Conservation (phyloP, 345 rosid species). For the Trapa bicornis region DNA sequence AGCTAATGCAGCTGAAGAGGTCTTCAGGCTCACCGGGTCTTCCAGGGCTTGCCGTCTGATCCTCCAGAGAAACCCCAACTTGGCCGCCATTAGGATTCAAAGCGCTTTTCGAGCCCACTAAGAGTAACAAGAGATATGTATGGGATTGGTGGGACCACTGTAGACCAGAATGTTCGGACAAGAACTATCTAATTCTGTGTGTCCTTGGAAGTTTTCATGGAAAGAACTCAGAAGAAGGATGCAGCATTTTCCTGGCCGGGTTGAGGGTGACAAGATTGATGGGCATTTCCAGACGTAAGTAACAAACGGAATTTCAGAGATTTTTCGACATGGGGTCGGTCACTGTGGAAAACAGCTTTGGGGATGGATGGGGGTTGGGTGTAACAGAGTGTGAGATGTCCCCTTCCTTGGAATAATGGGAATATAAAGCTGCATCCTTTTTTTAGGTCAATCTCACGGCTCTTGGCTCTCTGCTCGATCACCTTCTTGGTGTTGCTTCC, state of each 20-base stretch:
- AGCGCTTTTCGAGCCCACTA: conserved; percentile 46
- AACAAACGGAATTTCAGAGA: no score
- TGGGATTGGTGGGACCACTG: no score
- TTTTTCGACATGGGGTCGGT: no score
- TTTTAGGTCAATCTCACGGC: background rate
- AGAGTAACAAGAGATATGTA: no score
- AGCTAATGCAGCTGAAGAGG: conserved; percentile 85
- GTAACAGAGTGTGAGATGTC: background rate
- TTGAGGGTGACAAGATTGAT: no score
- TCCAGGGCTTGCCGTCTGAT: conserved; percentile 23
- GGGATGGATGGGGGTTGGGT: background rate
- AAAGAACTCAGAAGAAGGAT: no score
- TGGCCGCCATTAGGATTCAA: conserved; percentile 68
- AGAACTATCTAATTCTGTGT: no score
- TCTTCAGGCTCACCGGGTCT: conserved; percentile 39
- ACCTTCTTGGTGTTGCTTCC: background rate
- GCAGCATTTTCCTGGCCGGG: no score
- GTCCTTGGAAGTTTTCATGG: no score
- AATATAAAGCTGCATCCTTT: background rate
- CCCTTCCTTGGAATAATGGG: background rate
- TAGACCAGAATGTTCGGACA: no score
- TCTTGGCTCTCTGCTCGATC: background rate
- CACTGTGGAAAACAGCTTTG: no score
- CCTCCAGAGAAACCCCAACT: conserved; percentile 15
- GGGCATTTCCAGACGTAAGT: no score